A percentile compares a stretch with the other conserved stretches of the same genome.
Conservation (phyloP, 805 yeast genomes). For the Candida sithepensis region DNA sequence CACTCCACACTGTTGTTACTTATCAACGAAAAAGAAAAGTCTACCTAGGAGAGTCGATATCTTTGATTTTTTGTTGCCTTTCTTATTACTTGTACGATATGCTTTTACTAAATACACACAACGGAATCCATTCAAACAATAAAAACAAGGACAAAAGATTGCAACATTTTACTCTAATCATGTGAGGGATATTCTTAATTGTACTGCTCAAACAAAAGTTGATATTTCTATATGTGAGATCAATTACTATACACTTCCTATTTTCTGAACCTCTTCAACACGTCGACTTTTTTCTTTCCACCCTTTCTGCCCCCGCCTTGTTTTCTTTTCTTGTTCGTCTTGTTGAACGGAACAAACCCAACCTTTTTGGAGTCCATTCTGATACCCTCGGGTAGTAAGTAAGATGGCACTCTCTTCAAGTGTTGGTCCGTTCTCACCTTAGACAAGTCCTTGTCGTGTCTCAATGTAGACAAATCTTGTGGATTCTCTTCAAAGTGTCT, state of each 20-base stretch:
- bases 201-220: no score
- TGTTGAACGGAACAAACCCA: constrained; percentile 73
- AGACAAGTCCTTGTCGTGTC: constrained; percentile 89
- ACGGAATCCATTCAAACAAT: no score
- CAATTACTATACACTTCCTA: constrained; percentile 9
- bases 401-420: constrained; percentile 88
- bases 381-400: constrained; percentile 78
- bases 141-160: no score
- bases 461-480: constrained; percentile 79
- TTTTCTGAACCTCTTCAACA: constrained; percentile 42
- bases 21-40: no score
- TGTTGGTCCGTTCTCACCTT: constrained; percentile 79
- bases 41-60: no score
- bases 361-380: constrained; percentile 51
- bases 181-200: no score
- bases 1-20: no score
- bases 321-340: constrained; percentile 37
- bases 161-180: no score
- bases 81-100: no score
- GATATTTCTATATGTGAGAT: no score
- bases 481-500: constrained; percentile 97
- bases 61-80: no score
- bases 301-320: constrained; percentile 26
- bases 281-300: constrained; percentile 44
- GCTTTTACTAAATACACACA: no score